Conservation (phyloP, 2,329 filamentous ascomycete genomes). For the Iodosphaeria phyllophila region DNA sequence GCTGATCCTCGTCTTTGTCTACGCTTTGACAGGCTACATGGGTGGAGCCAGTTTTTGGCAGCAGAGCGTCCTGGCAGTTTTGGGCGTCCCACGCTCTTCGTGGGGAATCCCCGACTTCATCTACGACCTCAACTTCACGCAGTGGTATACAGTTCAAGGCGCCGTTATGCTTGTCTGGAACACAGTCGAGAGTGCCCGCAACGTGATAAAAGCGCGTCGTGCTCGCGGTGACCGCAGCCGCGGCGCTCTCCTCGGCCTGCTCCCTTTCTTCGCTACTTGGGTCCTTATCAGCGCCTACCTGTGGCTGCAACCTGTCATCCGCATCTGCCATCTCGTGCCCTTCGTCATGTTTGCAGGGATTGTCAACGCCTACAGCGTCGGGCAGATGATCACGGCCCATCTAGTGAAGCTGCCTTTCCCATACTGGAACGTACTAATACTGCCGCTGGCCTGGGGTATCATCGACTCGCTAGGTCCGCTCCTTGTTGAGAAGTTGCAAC, state of each 20-base stretch:
- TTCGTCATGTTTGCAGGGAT: conserved; percentile 80
- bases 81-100: conserved; percentile 49
- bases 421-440: conserved; percentile 68
- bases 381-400: conserved; percentile 90
- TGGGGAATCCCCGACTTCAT: conserved; percentile 47
- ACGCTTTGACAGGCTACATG: conserved; percentile 63
- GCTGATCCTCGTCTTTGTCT: conserved; percentile 64
- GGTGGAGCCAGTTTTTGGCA: conserved; percentile 92
- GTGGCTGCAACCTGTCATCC: conserved; percentile 66
- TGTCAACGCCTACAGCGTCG: conserved; percentile 87
- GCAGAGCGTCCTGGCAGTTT: conserved; percentile 52
- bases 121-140: conserved; percentile 70
- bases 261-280: conserved; percentile 71
- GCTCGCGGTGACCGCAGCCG: conserved; percentile 53
- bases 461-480: conserved; percentile 62
- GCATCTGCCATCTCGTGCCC: conserved; percentile 68
- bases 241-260: conserved; percentile 62
- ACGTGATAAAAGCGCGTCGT: conserved; percentile 69
- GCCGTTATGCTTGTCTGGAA: conserved; percentile 67
- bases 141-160: conserved; percentile 87
- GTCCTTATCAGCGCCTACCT: conserved; percentile 59
- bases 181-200: conserved; percentile 58
- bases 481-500: conserved; percentile 33
- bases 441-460: conserved; percentile 61
- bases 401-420: conserved; percentile 77